These are phyloP conservation scores for Talaromyces rugulosus DNA, from an alignment of 2,329 filamentous ascomycete genomes.

Conservation along the genomic window DNA sequence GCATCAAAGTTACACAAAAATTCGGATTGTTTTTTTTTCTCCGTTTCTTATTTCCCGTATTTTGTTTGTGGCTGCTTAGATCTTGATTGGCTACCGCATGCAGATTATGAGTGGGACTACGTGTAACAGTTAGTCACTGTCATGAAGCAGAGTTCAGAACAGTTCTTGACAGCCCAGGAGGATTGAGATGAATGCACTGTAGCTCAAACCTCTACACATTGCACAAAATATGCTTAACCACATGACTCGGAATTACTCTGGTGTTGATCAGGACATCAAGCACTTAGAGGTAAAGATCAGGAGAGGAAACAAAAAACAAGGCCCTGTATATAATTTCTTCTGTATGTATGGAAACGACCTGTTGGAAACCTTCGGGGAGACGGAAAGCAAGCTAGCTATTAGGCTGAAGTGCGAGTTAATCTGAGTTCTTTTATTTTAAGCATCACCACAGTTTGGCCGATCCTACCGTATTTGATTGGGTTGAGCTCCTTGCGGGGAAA, in stretches of 20 bases:
- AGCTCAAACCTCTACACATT: neutral
- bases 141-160: neutral
- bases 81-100: neutral
- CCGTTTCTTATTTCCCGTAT: neutral
- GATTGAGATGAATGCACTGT: neutral
- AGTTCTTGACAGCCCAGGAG: neutral
- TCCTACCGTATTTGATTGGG: neutral
- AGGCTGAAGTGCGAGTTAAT: neutral
- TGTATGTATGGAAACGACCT: too few species aligned
- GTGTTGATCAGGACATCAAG: neutral
- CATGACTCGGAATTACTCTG: neutral
- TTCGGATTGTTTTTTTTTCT: neutral
- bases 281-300: neutral
- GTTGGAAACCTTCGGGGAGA: too few species aligned
- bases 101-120: neutral
- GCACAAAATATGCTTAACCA: neutral
- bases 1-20: neutral
- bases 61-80: neutral
- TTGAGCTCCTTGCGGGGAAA: neutral
- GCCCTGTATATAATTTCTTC: too few species aligned
- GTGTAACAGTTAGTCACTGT: neutral
- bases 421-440: neutral
- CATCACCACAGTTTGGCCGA: neutral
- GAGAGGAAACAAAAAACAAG: too few species aligned
- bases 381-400: neutral